These are phyloP conservation scores for Ustilago curta DNA, from an alignment of 1,284 basidiomycete species.

Conservation along the genomic window DNA sequence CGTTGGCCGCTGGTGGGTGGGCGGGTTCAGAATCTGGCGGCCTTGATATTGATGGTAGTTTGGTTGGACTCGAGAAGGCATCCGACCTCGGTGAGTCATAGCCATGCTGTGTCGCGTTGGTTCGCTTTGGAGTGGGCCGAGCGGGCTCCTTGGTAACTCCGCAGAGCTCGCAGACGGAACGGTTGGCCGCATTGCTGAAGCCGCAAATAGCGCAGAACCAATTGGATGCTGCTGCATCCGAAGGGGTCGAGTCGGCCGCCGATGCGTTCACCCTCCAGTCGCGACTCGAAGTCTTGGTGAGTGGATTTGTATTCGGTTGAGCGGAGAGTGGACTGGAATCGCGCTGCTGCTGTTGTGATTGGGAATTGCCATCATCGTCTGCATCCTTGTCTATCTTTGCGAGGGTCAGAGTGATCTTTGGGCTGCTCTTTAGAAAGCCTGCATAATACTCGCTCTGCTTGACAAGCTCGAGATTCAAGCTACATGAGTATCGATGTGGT, in stretches of 20 bases:
- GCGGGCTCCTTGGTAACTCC: slow-evolving; percentile 56
- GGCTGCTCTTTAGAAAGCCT: slow-evolving; percentile 87
- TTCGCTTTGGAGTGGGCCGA: slow-evolving; percentile 25
- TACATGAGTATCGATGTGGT: slow-evolving; percentile 70
- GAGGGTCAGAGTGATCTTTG: slow-evolving; percentile 84
- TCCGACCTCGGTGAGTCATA: slow-evolving; percentile 11
- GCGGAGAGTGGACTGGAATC: slow-evolving; percentile 30
- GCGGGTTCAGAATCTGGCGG: background rate
- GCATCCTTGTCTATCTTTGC: slow-evolving; percentile 33
- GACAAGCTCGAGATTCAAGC: slow-evolving; percentile 75
- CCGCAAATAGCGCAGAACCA: slow-evolving; percentile 64
- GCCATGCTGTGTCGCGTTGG: slow-evolving; percentile 5
- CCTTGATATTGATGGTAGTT: slow-evolving; percentile 15
- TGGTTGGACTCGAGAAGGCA: slow-evolving; percentile 18
- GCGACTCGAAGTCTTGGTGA: slow-evolving; percentile 24
- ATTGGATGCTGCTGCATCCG: slow-evolving; percentile 17
- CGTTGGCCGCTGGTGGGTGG: background rate
- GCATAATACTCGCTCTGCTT: slow-evolving; percentile 88
- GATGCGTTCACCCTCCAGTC: slow-evolving; percentile 44
- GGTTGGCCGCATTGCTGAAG: slow-evolving; percentile 45
- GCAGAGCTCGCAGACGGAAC: slow-evolving; percentile 50
- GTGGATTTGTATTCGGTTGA: background rate
- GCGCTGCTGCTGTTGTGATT: slow-evolving; percentile 31
- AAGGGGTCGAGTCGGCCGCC: slow-evolving; percentile 32
- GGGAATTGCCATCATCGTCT: slow-evolving; percentile 6